phyloP scores from a whole-genome alignment of 2,329 filamentous ascomycete species.

The Cladosporium colombiae region DNA sequence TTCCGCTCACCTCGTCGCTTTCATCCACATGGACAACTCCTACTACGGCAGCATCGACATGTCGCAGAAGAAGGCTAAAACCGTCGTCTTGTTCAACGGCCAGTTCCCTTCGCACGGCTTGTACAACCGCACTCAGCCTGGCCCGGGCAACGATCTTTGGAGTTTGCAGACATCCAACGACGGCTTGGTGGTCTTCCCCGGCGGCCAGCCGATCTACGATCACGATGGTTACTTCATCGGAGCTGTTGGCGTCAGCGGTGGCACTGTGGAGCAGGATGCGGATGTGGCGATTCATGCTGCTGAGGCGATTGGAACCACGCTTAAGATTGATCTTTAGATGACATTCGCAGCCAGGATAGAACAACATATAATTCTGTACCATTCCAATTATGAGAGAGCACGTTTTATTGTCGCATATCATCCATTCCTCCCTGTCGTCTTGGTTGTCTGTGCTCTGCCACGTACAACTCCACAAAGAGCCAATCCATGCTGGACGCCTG shows the following conservation, averaged over 20 bases:
- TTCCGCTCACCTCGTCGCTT: conserved; percentile 32
- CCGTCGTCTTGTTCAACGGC: conserved; percentile 34
- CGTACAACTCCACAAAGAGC: not conserved
- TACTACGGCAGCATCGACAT: conserved; percentile 34
- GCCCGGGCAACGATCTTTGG: conserved; percentile 24
- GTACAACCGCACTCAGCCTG: conserved; percentile 31
- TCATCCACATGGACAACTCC: conserved; percentile 36
- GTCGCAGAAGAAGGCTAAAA: conserved; percentile 35
- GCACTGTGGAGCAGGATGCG: conserved; percentile 33
- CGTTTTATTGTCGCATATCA: not conserved
- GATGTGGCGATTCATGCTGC: conserved; percentile 24
- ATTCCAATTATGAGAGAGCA: not conserved
- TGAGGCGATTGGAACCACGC: conserved; percentile 23
- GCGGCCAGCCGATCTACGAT: conserved; percentile 33
- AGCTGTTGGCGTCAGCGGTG: conserved; percentile 34
- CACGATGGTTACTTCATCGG: conserved; percentile 32
- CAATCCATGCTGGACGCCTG: not conserved
- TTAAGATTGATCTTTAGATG: conserved; percentile 4
- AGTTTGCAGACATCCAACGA: conserved; percentile 34
- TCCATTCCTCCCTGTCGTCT: not conserved
- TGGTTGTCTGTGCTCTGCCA: not conserved
- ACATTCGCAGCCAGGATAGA: not conserved
- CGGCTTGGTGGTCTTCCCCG: conserved; percentile 34
- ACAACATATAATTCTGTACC: not conserved
- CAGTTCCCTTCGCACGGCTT: conserved; percentile 30